Percentiles rank a stretch among this genome's conserved stretches.
Conservation (phyloP, 495 filamentous ascomycete species). For the Patellaria atrata region DNA sequence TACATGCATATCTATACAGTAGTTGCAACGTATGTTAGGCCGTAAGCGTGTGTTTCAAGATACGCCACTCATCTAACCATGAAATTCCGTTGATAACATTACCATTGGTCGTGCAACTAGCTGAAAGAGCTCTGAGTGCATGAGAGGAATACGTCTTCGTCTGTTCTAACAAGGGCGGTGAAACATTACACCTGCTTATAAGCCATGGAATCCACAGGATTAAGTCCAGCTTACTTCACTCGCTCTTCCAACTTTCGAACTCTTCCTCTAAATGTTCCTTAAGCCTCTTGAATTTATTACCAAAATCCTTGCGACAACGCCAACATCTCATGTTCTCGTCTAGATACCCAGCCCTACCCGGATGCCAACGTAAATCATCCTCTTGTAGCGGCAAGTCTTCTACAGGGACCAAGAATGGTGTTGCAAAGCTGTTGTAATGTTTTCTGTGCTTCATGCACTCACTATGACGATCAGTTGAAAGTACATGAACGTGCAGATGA, state of each 20-base stretch:
- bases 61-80: no score
- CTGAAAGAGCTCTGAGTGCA: no score
- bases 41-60: no score
- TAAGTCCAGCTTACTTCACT: no score
- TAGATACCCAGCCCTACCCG: conserved; percentile 41
- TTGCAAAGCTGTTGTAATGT: conserved; percentile 88
- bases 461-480: conserved; percentile 59
- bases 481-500: conserved; percentile 81
- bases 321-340: conserved; percentile 59
- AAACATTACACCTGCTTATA: no score
- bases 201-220: no score
- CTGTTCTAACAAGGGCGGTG: no score
- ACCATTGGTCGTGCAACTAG: no score
- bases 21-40: no score
- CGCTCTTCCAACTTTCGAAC: conserved; percentile 65
- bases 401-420: conserved; percentile 71
- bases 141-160: no score
- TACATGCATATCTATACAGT: no score
- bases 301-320: conserved; percentile 67
- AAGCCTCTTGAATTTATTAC: conserved; percentile 52
- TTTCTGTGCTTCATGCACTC: conserved; percentile 60
- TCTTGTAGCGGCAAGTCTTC: conserved; percentile 61
- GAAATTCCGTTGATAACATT: no score
- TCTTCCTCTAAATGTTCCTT: conserved; percentile 72
- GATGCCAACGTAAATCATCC: conserved; percentile 45